Percentiles rank a stretch among this genome's conserved stretches.
phyloP scores from a whole-genome alignment of 208 protist species.

The Acanthamoeba divionensis region DNA sequence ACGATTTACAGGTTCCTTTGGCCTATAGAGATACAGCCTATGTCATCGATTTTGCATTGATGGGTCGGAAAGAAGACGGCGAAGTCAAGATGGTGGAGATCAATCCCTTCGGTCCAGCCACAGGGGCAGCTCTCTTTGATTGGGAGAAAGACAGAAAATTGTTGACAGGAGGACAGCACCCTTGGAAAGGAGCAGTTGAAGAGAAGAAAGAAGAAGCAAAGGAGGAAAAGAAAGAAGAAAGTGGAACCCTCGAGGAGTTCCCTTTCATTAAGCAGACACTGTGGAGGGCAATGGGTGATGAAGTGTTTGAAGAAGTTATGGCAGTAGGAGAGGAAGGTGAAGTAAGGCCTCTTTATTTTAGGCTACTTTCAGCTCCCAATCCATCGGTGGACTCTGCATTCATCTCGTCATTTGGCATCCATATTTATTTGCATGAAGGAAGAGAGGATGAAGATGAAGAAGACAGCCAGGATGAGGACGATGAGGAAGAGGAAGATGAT shows the following conservation, averaged over 20 bases:
- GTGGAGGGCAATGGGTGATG: background rate
- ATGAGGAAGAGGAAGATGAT: background rate
- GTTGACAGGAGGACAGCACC: background rate
- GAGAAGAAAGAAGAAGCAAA: too few species aligned
- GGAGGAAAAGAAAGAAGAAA: background rate
- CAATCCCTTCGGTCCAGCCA: constrained; percentile 48
- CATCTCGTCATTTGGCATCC: background rate
- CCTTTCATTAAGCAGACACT: background rate
- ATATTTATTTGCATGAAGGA: background rate
- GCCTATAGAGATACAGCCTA: background rate
- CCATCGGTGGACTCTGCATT: background rate
- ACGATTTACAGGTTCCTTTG: background rate
- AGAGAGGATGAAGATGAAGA: too few species aligned
- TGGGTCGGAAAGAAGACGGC: background rate
- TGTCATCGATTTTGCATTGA: background rate
- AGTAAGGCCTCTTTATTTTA: background rate
- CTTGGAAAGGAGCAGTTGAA: too few species aligned
- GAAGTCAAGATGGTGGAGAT: constrained; percentile 16
- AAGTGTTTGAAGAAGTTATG: background rate
- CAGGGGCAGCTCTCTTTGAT: constrained; percentile 26
- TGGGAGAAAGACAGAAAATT: constrained; percentile 21
- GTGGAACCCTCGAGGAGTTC: background rate
- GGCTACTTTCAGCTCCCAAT: background rate
- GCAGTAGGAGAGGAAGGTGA: background rate
- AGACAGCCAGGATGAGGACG: background rate